Base-by-base conservation (phyloP, 352 stramenopile genomes). In the Phytophthora gonapodyides region DNA sequence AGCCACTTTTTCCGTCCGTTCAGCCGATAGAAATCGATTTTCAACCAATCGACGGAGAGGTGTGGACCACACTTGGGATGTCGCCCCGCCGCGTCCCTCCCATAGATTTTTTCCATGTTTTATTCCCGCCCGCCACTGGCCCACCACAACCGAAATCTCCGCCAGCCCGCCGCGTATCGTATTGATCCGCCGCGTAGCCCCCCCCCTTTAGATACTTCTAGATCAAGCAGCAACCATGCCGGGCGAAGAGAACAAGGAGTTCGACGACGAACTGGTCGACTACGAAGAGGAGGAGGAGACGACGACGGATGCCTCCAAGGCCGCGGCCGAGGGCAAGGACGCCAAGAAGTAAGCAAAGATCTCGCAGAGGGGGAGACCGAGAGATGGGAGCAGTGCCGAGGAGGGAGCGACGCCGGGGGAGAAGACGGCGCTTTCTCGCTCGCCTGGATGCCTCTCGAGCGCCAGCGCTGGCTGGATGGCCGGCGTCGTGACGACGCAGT, bases 281-380 rank as follows among this genome's bases (percentile, higher is more conserved):
- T 96, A 96, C 74, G 87, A 93, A 69, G 84, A 93, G 61, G 87
- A 96, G 60, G 87, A 94, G 64, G 87, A 94, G 74, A 87, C 75
- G 67, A 92, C 76, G 68, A 93, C 71, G 53, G 80, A 87, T 58
- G 77, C 60, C 54, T 78, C 75, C 70, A 94, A 94, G 78, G 73
- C 56, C 59, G 82, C 63, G 53, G 82, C 78, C 55, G 84, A 94
- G 64, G 82, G 79, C 55, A 94, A 93, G 65, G 87, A 96, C 71
- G 84, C 87, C 64, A 96, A 96, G 85, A 96, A 96, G 87, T 96
- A 74, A 74, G 66, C 11, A 63, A 55, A 91, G 76, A 69, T 76
- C 41, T 71, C 60, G 42, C 45, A 57, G 33, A 57, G 15, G 38
- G 42, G 57, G 65, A 48, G 30, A 57, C 65, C 54, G 48, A 70